Base-by-base conservation (phyloP, 345 rosid genomes). In the Gossypium australe region DNA sequence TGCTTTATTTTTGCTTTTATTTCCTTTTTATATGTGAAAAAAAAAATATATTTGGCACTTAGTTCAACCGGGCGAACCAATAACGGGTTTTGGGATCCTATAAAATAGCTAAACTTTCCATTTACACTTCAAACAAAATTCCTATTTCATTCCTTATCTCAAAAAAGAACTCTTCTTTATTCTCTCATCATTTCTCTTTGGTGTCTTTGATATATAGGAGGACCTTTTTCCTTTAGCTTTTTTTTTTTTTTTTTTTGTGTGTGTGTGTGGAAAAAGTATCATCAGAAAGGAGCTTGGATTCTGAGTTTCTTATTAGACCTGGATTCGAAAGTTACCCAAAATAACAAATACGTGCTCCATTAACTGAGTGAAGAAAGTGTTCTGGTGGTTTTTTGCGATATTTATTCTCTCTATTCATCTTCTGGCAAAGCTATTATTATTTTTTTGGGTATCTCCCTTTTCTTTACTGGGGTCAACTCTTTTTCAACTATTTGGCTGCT, bases 61-160 rank as follows among this genome's bases (percentile, higher is more conserved):
- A 11, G 60, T 56, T 56, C 13, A 24, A 22, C 62, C 62, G 62
- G 20, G 20, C 2, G 57, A 53, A 53, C 20, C 22, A 53, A 53
- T 53, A 5, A 68, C 78, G 78, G 78, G 14, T 70, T 72, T 45
- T 12, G 72, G 62, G 80, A 80, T 84, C 83, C 86, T 85, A 87
- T 84, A 85, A 85, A 82, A 77, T 9, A 80, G 80, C 61, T 63
- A 29, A 41, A 14, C 79, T 73, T 72, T 55, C 45, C 47, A 70
- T 70, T 22, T 43, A 58, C 76, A 34, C 73, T 67, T 49, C 57
- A n/a, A 69, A 64, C 18, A 16, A 17, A 16, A 59, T 51, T n/a
- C 66, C 25, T 16, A n/a, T 29, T 70, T 52, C 22, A 27, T 45
- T 49, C 41, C 22, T 12, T 25, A 47, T 70, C 62, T 47, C 49